Evolutionary conservation across 257 asterid species (phyloP).

Genomic region (Rhazya stricta): DNA sequence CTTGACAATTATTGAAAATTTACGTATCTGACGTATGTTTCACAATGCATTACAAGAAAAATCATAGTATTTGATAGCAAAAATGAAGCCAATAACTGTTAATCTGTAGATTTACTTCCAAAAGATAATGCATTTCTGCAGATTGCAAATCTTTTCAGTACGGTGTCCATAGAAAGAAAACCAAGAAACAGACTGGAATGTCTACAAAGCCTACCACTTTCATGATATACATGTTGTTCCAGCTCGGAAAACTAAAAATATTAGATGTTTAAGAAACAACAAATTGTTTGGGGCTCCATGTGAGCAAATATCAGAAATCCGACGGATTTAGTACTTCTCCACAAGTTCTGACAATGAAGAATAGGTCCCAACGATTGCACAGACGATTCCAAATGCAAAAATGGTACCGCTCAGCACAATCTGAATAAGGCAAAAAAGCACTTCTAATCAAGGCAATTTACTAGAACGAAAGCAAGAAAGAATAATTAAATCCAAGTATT

Average conservation of each 20-base stretch:
- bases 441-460: not conserved
- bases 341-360: slow-evolving; percentile 44
- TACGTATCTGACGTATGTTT: too few relatives aligned
- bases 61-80: not conserved
- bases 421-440: slow-evolving; percentile 28
- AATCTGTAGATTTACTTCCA: not conserved
- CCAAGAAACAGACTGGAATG: not conserved
- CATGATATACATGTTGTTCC: not conserved
- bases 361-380: slow-evolving; percentile 61
- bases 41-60: too few relatives aligned
- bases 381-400: slow-evolving; percentile 46
- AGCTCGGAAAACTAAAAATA: not conserved
- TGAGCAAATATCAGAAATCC: not conserved
- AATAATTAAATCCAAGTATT: not conserved
- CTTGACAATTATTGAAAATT: too few relatives aligned
- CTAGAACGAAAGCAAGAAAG: too few relatives aligned
- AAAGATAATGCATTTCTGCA: not conserved
- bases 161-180: not conserved
- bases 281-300: not conserved
- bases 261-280: not conserved
- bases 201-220: not conserved
- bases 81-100: not conserved
- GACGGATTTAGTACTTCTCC: slow-evolving; percentile 27
- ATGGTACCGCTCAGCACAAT: slow-evolving; percentile 24
- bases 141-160: not conserved